Evolutionary conservation across 2,329 filamentous ascomycete species (phyloP), one percentile per base, ranked within the genome.

Genomic region (Penicillium sp.): DNA sequence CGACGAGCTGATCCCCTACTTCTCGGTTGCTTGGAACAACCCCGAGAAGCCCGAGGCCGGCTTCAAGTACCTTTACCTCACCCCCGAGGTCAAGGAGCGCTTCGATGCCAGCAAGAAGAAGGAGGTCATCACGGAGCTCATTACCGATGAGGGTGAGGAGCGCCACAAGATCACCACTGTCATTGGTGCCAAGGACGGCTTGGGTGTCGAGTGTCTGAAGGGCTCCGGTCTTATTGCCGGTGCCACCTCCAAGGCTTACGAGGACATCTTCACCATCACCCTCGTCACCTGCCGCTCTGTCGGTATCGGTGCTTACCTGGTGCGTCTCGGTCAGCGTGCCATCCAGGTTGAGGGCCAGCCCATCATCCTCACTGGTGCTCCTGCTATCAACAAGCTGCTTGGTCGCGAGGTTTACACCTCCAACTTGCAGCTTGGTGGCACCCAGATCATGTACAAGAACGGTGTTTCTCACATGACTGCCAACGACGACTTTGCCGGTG

Each of bases 401-500:
- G 94, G 94, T 69, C 91, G 95, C 65, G 94, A 99, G 77, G 93
- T 99, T 29, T 99, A 99, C 80, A 97, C 94, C 23, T 97, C 94
- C 57, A 99, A 99, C 83, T 79, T 99, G 70, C 94, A 99, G 81
- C 90, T 99, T 62, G 94, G 94, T 86, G 94, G 94, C 67, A 99
- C 94, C n/a, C 94, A 99, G 78, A 99, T 99, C 83, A 99, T 99
- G 94, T 97, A 99, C 85, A 92, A 90, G 79, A 99, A 99, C 74
- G 94, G 94, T 85, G 94, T 99, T 39, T 97, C 94, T 19, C 94
- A 99, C 81, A 93, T 97, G 90, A 97, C 93, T 64, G 94, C 94
- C 68, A 89, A 88, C 65, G 93, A 99, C 70, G 94, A 99, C 79
- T 97, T 99, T 67, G 92, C 93, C 69, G 94, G 94, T 84, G 90